Percentiles rank a stretch among this genome's conserved stretches.
phyloP scores from a whole-genome alignment of 345 rosid species.

The Trapa incisa region DNA sequence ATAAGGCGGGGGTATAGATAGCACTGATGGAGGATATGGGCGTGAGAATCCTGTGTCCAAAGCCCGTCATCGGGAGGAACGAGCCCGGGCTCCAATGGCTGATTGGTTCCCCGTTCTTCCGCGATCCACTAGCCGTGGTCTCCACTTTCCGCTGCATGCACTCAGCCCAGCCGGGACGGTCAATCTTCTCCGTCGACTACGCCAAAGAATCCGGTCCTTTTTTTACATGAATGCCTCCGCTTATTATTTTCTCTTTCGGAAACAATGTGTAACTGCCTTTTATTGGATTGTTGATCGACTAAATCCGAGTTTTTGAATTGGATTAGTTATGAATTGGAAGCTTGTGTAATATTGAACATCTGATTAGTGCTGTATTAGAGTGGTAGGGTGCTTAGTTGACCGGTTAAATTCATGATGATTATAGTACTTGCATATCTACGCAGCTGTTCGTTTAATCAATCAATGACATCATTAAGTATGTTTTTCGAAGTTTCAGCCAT shows the following conservation, averaged over 20 bases:
- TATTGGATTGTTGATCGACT: no score
- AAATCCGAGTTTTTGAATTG: neutral
- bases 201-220: slow-evolving; percentile 55
- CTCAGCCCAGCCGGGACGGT: slow-evolving; percentile 4
- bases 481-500: neutral
- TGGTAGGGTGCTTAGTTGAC: neutral
- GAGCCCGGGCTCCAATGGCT: slow-evolving; percentile 75
- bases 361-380: neutral
- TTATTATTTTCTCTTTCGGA: neutral
- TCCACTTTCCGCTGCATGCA: slow-evolving; percentile 72
- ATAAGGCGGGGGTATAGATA: neutral
- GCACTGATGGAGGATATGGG: slow-evolving; percentile 23
- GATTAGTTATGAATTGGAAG: neutral
- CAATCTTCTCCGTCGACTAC: slow-evolving; percentile 37
- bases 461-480: neutral
- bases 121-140: slow-evolving; percentile 48
- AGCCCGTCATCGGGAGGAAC: slow-evolving; percentile 25
- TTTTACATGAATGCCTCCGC: slow-evolving; percentile 2
- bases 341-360: neutral
- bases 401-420: neutral
- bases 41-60: slow-evolving; percentile 43
- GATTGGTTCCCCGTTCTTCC: slow-evolving; percentile 67
- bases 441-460: neutral
- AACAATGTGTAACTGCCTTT: neutral
- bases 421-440: neutral